Conservation (phyloP, 2,329 filamentous ascomycete genomes). For the Colletotrichum tropicale region DNA sequence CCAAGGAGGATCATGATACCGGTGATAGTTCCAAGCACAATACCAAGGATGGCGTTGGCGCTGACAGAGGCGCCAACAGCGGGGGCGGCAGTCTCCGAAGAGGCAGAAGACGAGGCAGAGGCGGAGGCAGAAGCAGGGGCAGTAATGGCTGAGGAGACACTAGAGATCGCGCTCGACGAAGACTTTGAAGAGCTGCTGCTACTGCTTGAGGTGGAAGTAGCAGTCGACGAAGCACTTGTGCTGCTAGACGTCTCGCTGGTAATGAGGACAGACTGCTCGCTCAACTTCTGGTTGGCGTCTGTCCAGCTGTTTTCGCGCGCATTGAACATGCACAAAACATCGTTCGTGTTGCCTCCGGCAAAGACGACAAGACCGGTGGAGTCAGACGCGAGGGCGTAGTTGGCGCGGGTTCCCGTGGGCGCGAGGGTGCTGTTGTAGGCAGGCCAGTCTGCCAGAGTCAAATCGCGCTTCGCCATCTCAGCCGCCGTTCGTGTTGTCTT, state of each 20-base stretch:
- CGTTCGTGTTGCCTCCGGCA: slow-evolving; percentile 49
- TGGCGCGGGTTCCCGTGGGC: slow-evolving; percentile 66
- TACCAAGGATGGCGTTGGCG: slow-evolving; percentile 72
- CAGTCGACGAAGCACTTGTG: slow-evolving; percentile 30
- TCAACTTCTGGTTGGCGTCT: slow-evolving; percentile 70
- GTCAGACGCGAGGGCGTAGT: slow-evolving; percentile 75
- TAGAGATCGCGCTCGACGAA: slow-evolving; percentile 15
- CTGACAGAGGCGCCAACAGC: slow-evolving; percentile 27
- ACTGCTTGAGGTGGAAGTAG: slow-evolving; percentile 29
- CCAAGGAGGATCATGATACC: slow-evolving; percentile 75
- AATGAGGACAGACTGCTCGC: slow-evolving; percentile 43
- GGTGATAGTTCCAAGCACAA: slow-evolving; percentile 81
- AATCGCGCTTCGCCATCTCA: slow-evolving; percentile 37
- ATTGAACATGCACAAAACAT: slow-evolving; percentile 79
- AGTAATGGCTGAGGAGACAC: slow-evolving; percentile 23
- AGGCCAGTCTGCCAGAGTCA: slow-evolving; percentile 73
- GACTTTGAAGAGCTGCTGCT: slow-evolving; percentile 27
- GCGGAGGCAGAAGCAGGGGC: slow-evolving; percentile 29
- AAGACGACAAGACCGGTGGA: slow-evolving; percentile 73
- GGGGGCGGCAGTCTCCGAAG: slow-evolving; percentile 9
- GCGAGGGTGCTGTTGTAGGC: slow-evolving; percentile 78
- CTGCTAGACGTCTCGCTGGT: slow-evolving; percentile 30
- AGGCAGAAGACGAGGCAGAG: slow-evolving; percentile 24
- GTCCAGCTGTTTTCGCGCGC: slow-evolving; percentile 78
- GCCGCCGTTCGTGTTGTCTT: neutral